phyloP scores from a whole-genome alignment of 1,284 basidiomycete genomes.

The Blastosporella zonata region DNA sequence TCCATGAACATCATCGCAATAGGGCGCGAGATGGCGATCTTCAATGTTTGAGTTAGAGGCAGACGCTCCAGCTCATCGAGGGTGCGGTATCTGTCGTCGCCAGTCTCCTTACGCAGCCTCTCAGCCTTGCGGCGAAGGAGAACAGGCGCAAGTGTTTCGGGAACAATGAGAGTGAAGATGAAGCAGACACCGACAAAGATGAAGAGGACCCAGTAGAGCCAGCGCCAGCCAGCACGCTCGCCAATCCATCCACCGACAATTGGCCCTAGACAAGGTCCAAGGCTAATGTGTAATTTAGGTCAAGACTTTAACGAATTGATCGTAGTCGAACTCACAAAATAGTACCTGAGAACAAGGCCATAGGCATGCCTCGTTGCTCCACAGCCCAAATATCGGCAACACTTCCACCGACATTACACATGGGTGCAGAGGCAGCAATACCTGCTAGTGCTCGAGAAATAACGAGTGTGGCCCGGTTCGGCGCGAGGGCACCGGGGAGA shows the following conservation, averaged over 20 bases:
- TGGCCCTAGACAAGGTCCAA: slow-evolving; percentile 48
- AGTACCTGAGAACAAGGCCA: slow-evolving; percentile 59
- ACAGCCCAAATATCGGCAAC: slow-evolving; percentile 54
- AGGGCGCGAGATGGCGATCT: slow-evolving; percentile 37
- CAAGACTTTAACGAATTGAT: not conserved
- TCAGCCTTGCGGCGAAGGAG: slow-evolving; percentile 44
- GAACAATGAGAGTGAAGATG: slow-evolving; percentile 48
- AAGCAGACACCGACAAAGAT: slow-evolving; percentile 52
- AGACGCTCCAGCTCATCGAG: slow-evolving; percentile 32
- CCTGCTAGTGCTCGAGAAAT: slow-evolving; percentile 64
- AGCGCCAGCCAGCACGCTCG: slow-evolving; percentile 45
- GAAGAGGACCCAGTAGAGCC: slow-evolving; percentile 62
- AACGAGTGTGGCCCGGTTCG: slow-evolving; percentile 59
- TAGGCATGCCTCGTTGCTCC: slow-evolving; percentile 61
- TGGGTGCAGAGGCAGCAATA: slow-evolving; percentile 44
- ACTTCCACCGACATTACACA: slow-evolving; percentile 43
- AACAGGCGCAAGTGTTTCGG: slow-evolving; percentile 52
- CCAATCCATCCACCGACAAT: slow-evolving; percentile 52
- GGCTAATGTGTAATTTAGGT: slow-evolving; percentile 18
- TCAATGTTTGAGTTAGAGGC: slow-evolving; percentile 28
- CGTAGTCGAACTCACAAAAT: slow-evolving; percentile 43
- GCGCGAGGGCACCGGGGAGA: slow-evolving; percentile 58
- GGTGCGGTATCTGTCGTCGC: slow-evolving; percentile 31
- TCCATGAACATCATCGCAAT: slow-evolving; percentile 41
- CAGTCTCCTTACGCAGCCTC: slow-evolving; percentile 32